Evolutionary conservation across 176 grass and related monocot genomes (phyloP), one percentile per base, ranked within the genome.

Genomic region (Otatea glauca): DNA sequence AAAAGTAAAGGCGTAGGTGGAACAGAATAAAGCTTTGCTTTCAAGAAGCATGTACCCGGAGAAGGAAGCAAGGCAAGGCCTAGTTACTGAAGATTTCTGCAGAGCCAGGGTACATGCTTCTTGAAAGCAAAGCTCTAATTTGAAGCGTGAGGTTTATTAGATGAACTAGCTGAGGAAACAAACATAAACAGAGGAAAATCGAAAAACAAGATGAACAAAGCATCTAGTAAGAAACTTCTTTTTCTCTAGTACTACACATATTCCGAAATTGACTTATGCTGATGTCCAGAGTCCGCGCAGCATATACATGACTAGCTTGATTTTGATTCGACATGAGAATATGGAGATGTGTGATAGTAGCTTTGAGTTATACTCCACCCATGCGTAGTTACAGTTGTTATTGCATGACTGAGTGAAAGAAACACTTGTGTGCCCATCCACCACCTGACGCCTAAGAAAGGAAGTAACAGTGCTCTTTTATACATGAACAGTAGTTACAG

Each of bases 61-160:
- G 68, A 75, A 88, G 88, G 80, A 92, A 87, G 91, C 85, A 84
- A 48, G 50, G 43, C 66, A 86, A 65, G 9, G 20, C 74, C 65
- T 78, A 44, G 12, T 24, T 24, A n/a, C 42, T 45, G 5, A 58
- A 70, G 56, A 54, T 37, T 76, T 71, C 4, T 37, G 35, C 4
- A 37, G 35, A 37, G 35, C 35, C 35, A 37, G 35, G 35, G 35
- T n/a, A n/a, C n/a, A n/a, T n/a, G n/a, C n/a, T n/a, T n/a, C n/a
- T n/a, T n/a, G n/a, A n/a, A n/a, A n/a, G n/a, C n/a, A n/a, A n/a
- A n/a, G n/a, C n/a, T n/a, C 5, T n/a, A 56, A 37, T 1, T 4
- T 5, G 72, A 56, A 1, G 32, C 29, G 43, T 27, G 61, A 65
- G 21, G 42, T 50, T 79, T 50, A 79, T 79, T 65, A 49, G 44